A percentile compares a stretch with the other conserved stretches of the same genome.
Conservation (phyloP, 768 basidiomycete genomes). For the Lentinula lateritia region DNA sequence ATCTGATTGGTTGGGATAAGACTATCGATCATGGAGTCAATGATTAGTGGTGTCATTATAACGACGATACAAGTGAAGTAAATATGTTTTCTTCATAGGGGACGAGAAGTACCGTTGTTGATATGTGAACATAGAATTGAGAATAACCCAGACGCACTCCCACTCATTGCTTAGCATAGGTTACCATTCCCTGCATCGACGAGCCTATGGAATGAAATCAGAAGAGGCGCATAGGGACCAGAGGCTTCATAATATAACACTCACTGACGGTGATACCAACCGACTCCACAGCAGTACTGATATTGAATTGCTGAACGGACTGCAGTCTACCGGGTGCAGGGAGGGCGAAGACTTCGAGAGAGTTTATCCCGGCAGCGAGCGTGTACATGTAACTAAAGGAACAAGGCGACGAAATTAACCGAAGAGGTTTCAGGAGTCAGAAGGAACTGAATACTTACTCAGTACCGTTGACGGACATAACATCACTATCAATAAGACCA, state of each 20-base stretch:
- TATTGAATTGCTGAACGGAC: conserved; percentile 23
- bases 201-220: background rate
- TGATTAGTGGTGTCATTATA: too few relatives aligned
- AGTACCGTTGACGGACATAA: conserved; percentile 29
- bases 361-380: conserved; percentile 29
- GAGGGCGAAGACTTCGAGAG: conserved; percentile 32
- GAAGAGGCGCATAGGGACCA: background rate
- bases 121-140: too few relatives aligned
- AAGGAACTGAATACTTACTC: conserved; percentile 22
- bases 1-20: too few relatives aligned
- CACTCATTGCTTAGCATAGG: background rate
- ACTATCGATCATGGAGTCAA: too few relatives aligned
- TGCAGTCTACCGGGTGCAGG: conserved; percentile 27
- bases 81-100: too few relatives aligned
- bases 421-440: too few relatives aligned
- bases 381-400: conserved; percentile 33
- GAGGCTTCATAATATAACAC: conserved; percentile 6
- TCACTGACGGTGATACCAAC: conserved; percentile 28
- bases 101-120: too few relatives aligned
- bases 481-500: conserved; percentile 35
- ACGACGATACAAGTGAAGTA: too few relatives aligned
- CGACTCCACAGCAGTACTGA: conserved; percentile 23
- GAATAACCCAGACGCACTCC: too few relatives aligned
- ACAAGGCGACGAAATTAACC: too few relatives aligned
- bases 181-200: background rate